These are phyloP conservation scores for Heritiera fomes DNA, from an alignment of 345 rosid genomes.

Conservation along the genomic window DNA sequence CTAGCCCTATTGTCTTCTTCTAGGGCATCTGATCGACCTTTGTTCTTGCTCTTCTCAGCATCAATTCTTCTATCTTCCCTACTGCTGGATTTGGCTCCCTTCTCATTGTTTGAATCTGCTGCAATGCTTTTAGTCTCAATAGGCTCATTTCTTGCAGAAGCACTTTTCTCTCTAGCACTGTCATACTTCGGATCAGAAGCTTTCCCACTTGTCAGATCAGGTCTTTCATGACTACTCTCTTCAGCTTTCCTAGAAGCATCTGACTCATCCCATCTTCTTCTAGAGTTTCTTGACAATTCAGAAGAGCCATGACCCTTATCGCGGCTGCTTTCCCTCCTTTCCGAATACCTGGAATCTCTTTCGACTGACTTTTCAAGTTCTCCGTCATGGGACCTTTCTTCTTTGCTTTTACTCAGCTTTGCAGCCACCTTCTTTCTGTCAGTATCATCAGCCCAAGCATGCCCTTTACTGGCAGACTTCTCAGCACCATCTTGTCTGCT, in stretches of 20 bases:
- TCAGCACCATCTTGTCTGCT: slow-evolving; percentile 60
- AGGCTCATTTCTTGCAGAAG: slow-evolving; percentile 49
- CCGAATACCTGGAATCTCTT: slow-evolving; percentile 61
- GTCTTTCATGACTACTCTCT: slow-evolving; percentile 48
- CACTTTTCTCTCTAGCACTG: slow-evolving; percentile 48
- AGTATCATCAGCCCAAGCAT: slow-evolving; percentile 47
- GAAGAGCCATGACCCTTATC: slow-evolving; percentile 73
- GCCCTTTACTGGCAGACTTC: slow-evolving; percentile 52
- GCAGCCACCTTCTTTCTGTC: slow-evolving; percentile 58
- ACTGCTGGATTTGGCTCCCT: slow-evolving; percentile 51
- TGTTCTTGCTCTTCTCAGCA: slow-evolving; percentile 53
- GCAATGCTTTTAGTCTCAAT: slow-evolving; percentile 55
- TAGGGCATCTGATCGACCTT: slow-evolving; percentile 48
- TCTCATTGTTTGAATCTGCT: slow-evolving; percentile 54
- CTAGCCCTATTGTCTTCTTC: slow-evolving; percentile 73
- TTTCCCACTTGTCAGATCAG: slow-evolving; percentile 60
- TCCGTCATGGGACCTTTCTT: slow-evolving; percentile 58
- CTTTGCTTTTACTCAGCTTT: slow-evolving; percentile 67
- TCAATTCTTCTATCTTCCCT: slow-evolving; percentile 70
- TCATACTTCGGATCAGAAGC: slow-evolving; percentile 65
- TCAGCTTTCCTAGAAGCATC: slow-evolving; percentile 52
- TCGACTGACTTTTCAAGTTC: slow-evolving; percentile 55
- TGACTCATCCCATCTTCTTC: slow-evolving; percentile 87
- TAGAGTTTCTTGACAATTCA: slow-evolving; percentile 60
- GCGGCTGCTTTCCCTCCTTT: slow-evolving; percentile 66